Evolutionary conservation across 2,329 filamentous ascomycete species (phyloP), one percentile per base, ranked within the genome.

Genomic region (Scedosporium boydii): DNA sequence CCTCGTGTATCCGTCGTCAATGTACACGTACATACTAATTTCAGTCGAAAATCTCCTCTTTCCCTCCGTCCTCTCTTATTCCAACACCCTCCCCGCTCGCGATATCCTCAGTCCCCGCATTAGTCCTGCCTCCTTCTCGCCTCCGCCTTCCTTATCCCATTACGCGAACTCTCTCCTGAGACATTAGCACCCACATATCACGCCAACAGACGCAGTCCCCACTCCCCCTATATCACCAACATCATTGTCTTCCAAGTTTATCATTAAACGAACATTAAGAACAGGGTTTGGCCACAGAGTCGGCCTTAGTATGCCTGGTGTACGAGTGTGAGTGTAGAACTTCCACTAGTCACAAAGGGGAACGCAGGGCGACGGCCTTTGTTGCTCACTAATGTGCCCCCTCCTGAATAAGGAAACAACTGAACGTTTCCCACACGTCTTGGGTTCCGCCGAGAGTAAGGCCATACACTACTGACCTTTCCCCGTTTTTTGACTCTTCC

Each of bases 141-240:
- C 51, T 55, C 21, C 51, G 12, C 23, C 51, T 55, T 55, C 51
- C 51, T 27, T 16, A 23, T 55, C 23, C 51, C 21, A 14, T 12
- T 55, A 55, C 51, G 51, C 23, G 51, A 55, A 55, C 23, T 55
- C 51, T 55, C 51, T 27, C 51, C 51, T 55, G 51, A 55, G 51
- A 55, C 51, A 29, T 23, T 55, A 55, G 51, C 51, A 55, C 51
- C 18, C 23, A 55, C 51, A 55, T 55, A 55, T 27, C 51, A 55
- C 23, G 51, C 51, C 51, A 55, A 27, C 51, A 55, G 23, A 26
- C 21, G 51, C 21, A 23, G 12, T 27, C 23, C 21, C 51, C 51
- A 18, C 51, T 23, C 51, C 51, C 51, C 51, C 51, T 55, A 27
- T 55, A 55, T 23, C 51, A 55, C 51, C 44, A 48, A 55, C 18